Conservation (phyloP, 148 eudicot genomes). For the Rhododendron griersonianum region DNA sequence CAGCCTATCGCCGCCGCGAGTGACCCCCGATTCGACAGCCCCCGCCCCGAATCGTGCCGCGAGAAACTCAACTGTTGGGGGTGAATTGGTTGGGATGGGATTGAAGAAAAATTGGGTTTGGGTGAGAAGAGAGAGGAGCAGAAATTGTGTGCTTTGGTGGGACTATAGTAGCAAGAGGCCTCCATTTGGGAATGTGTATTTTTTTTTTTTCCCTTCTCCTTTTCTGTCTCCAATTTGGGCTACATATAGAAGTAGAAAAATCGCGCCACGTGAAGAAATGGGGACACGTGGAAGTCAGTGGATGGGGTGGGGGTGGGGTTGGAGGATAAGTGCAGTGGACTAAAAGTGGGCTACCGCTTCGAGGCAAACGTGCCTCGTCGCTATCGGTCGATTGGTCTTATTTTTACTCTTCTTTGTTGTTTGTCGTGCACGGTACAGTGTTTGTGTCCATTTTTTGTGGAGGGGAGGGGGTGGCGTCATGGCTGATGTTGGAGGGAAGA, state of each 20-base stretch:
- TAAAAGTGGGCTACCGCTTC: background rate
- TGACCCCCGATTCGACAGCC: background rate
- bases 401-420: background rate
- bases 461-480: background rate
- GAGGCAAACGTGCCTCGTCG: conserved; percentile 2
- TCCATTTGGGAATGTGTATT: background rate
- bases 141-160: background rate
- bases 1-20: conserved; percentile 7
- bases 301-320: too few species aligned
- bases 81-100: conserved; percentile 3
- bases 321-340: background rate
- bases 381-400: background rate
- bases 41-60: background rate
- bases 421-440: background rate
- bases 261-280: background rate
- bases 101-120: background rate
- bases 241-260: background rate
- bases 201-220: background rate
- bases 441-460: background rate
- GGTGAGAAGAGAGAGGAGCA: background rate
- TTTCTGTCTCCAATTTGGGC: background rate
- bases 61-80: background rate
- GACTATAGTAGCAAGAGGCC: background rate
- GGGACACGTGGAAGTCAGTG: conserved; percentile 6
- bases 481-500: background rate